Base-by-base conservation (phyloP, 2,329 filamentous ascomycete species). In the Talaromyces marneffei region DNA sequence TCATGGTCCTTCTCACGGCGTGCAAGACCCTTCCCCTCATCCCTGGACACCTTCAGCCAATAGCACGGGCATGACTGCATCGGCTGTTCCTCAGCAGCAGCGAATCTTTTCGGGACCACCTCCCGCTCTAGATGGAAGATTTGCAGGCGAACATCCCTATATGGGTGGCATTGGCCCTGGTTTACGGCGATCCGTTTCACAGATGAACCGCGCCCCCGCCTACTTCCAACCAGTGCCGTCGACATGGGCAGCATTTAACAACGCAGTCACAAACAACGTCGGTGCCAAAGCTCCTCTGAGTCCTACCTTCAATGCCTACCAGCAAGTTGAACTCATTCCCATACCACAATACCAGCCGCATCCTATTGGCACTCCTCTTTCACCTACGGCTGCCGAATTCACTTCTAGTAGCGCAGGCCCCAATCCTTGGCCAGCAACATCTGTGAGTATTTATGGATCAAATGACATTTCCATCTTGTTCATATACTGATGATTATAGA, bases 341-440 rank as follows among this genome's bases (percentile, higher is more conserved):
- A 66, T 73, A 52, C 66, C 71, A 20, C 64, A 58, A 67, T 86
- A 83, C 67, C 81, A 81, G 64, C 80, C 81, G 66, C 83, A 83
- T 65, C 78, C 84, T 27, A 80, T 84, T 64, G 84, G 86, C 27
- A 89, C 87, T 18, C 81, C 86, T 7, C 79, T 92, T 44, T 91
- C 89, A 18, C 87, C 89, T 12, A 85, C 89, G 66, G 89, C 88
- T 27, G 87, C 84, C 4, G 89, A 92, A 70, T 92, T 92, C 67
- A 90, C 85, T 12, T 83, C 85, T 3, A 58, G 68, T 33, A 70
- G 60, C 57, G 46, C 67, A 44, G 69, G 62, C 60, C 62, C 65
- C 59, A 65, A 61, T 40, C 55, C 69, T 40, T 72, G 77, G 77
- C 63, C 67, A 63, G 66, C 72, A 72, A 57, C 75, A 69, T 48